Base-by-base conservation (phyloP, 1,139 yeast species). In the Zygosaccharomyces sapae region DNA sequence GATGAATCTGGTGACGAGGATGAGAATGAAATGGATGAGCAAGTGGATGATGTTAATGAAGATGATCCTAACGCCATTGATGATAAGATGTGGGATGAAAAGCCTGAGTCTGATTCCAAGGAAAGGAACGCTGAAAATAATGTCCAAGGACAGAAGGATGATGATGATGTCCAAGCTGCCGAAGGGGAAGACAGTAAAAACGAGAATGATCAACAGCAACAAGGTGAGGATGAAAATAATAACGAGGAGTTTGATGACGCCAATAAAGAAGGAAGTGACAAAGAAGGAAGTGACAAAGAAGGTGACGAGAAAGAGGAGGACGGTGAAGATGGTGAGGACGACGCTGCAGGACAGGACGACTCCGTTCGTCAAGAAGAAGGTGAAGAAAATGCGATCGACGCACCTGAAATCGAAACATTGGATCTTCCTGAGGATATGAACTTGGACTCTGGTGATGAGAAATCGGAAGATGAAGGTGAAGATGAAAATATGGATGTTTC, bases 51-150 rank as follows among this genome's bases (percentile, higher is more conserved):
- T 58, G 73, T 90, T 36, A 96, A 88, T 63, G 94, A 88, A 47
- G 73, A 86, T 50, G 97, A 92, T 73, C 96, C 96, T 1, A 87
- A 90, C 67, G 96, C 96, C 4, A 80, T 92, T 43, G 98, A 94
- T 66, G 98, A 94, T 58, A 92, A 92, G 70, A 87, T 92, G 96
- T 92, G 98, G 98, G 95, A 92, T 61, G 97, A 89, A 61, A 89
- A 90, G 65, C 86, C 86, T n/a, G 77, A 81, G 47, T 90, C 86
- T 9, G 80, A 81, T 47, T 75, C 77, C 37, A 81, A 84, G 60
- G 88, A 84, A 59, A 83, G 84, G 61, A 84, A 83, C 41, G 77
- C 88, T 16, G 89, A 86, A 31, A 73, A 79, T 47, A 71, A 81
- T 66, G 83, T 87, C 1, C 80, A 81, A 25, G 72, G 77, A 48